Conservation (phyloP, 2,329 filamentous ascomycete species). For the Clathrospora elynae region DNA sequence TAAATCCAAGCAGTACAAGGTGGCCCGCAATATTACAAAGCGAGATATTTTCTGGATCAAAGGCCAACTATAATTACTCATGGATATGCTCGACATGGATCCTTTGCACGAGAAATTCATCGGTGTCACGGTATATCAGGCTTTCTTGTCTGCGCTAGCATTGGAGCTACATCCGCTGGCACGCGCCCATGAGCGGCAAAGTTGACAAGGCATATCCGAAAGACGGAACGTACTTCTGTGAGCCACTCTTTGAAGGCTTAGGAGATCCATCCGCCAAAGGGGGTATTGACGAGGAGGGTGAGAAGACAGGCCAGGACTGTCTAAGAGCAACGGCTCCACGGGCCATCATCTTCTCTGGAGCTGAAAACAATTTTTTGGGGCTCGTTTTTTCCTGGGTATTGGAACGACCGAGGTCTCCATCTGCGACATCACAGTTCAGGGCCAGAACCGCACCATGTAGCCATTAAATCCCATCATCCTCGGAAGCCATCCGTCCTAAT, state of each 20-base stretch:
- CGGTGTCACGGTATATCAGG: slow-evolving; percentile 71
- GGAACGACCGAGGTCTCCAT: slow-evolving; percentile 80
- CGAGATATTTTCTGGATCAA: slow-evolving; percentile 72
- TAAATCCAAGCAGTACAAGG: slow-evolving; percentile 64
- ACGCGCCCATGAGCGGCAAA: slow-evolving; percentile 68
- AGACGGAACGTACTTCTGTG: slow-evolving; percentile 71
- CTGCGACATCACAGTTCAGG: slow-evolving; percentile 71
- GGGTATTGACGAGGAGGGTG: slow-evolving; percentile 41
- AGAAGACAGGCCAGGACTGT: slow-evolving; percentile 66
- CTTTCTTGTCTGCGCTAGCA: slow-evolving; percentile 69
- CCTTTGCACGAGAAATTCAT: slow-evolving; percentile 60
- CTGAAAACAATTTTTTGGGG: slow-evolving; percentile 69
- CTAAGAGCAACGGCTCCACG: slow-evolving; percentile 70
- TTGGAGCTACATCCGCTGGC: slow-evolving; percentile 76
- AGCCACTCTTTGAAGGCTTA: slow-evolving; percentile 59
- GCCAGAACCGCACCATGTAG: no score
- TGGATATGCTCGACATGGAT: slow-evolving; percentile 67
- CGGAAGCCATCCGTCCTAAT: no score
- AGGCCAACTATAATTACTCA: slow-evolving; percentile 68
- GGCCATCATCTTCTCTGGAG: slow-evolving; percentile 71
- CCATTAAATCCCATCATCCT: no score
- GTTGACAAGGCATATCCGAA: slow-evolving; percentile 63
- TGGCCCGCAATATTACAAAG: slow-evolving; percentile 57
- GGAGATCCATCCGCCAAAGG: slow-evolving; percentile 51
- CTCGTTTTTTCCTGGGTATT: slow-evolving; percentile 71